Base-by-base conservation (phyloP, 1,139 yeast genomes). In the Hansenula lynferdii region DNA sequence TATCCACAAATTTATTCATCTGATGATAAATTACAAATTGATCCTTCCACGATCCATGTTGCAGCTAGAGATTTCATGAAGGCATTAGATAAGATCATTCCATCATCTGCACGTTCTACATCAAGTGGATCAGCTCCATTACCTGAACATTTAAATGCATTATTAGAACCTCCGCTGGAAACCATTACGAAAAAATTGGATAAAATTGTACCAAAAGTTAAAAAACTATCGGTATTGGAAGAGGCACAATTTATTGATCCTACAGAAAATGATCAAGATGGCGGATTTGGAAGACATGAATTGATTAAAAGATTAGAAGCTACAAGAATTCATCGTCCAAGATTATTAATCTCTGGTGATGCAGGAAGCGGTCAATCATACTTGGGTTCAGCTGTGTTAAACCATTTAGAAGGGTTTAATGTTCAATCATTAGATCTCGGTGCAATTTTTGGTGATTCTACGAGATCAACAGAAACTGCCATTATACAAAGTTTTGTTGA, bases 1-100 rank as follows among this genome's bases (percentile, higher is more conserved):
- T 92, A 84, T 54, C 99, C 99, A 1, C 98, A 94, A 58, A 92
- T 94, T 36, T 94, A 92, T 61, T 68, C 74, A 48, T 75, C 92
- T 8, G 72, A 75, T 43, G 85, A 84, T 39, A 92, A 89, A 56
- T 70, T 92, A 35, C 61, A 70, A 36, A 83, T 94, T 22, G 78
- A 87, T 51, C 87, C 95, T 2, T 61, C 74, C 2, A 68, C 77
- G 29, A 85, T 94, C 26, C 75, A 69, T 40, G 96, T 90, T 1
- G 73, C 75, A n/a, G 85, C 96, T 1, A 75, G 78, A 45, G 98
- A 94, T 61, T 92, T 94, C 53, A 83, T 87, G 76, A 67, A 76
- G 42, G 95, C 97, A 0, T 62, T 92, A 36, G 92, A 85, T 26
- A 86, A 85, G 55, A 86, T 92, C 42, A 78, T 90, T 29, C 98